Evolutionary conservation across 805 yeast genomes (phyloP).

Genomic region (Monosporozyma aerobia): DNA sequence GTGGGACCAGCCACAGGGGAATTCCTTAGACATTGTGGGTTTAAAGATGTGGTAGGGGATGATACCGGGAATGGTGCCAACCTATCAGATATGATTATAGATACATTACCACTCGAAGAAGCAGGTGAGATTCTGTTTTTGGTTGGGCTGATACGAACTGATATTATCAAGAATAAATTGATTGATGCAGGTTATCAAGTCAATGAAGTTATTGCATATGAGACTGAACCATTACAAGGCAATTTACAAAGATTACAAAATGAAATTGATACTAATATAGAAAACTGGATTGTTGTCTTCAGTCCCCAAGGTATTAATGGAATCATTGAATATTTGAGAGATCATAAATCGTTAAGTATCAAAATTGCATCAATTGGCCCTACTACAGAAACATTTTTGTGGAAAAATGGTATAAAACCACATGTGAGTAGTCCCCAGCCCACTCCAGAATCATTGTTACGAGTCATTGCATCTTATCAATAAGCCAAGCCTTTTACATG

Average conservation of each 20-base stretch:
- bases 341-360: slow-evolving; percentile 12
- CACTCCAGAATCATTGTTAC: slow-evolving; percentile 48
- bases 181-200: slow-evolving; percentile 12
- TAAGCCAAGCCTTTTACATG: not conserved
- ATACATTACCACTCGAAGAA: slow-evolving; percentile 17
- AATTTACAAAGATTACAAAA: slow-evolving; percentile 34
- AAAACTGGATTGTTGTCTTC: slow-evolving; percentile 70
- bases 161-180: slow-evolving; percentile 63
- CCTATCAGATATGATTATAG: slow-evolving; percentile 53
- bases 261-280: slow-evolving; percentile 7
- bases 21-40: slow-evolving; percentile 53
- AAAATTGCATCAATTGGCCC: slow-evolving; percentile 86
- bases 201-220: slow-evolving; percentile 57
- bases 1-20: slow-evolving; percentile 85
- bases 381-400: slow-evolving; percentile 64
- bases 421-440: slow-evolving; percentile 65
- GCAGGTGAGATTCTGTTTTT: slow-evolving; percentile 46
- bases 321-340: slow-evolving; percentile 42
- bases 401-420: slow-evolving; percentile 44
- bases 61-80: slow-evolving; percentile 74
- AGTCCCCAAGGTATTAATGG: slow-evolving; percentile 81
- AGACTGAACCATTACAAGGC: slow-evolving; percentile 46
- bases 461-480: slow-evolving; percentile 21
- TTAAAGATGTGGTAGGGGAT: slow-evolving; percentile 51
- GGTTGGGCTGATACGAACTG: slow-evolving; percentile 81